These are phyloP conservation scores for Scleromitrula shiraiana DNA, from an alignment of 2,329 filamentous ascomycete species.

Conservation along the genomic window DNA sequence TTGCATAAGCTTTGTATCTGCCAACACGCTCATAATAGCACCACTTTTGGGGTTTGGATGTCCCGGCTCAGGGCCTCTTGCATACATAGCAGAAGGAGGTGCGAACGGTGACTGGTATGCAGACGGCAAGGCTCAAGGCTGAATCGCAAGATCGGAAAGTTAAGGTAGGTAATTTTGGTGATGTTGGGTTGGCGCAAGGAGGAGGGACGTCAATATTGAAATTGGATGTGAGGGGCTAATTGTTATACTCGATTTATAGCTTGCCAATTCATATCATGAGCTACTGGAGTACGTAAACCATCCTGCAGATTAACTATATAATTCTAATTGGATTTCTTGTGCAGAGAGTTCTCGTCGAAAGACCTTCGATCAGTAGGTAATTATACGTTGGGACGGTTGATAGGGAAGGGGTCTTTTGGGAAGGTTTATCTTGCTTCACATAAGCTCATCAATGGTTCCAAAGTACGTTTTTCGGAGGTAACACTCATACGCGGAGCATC, in stretches of 20 bases:
- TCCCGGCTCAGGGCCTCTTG: conserved; percentile 15
- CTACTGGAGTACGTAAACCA: conserved; percentile 71
- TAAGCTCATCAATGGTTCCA: conserved; percentile 97
- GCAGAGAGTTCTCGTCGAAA: conserved; percentile 85
- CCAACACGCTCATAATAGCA: not conserved
- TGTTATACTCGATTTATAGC: conserved; percentile 45
- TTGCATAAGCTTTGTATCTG: conserved; percentile 1
- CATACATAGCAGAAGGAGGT: conserved; percentile 26
- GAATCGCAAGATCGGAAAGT: conserved; percentile 54
- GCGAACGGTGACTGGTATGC: conserved; percentile 31
- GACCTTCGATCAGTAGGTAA: conserved; percentile 91
- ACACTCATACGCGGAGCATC: conserved; percentile 11
- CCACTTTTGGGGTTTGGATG: conserved; percentile 8
- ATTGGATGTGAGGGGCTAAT: conserved; percentile 21
- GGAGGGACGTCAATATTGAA: conserved; percentile 9
- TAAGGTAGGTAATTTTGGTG: conserved; percentile 37
- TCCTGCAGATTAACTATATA: not conserved
- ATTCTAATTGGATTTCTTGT: conserved; percentile 21
- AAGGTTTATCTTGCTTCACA: conserved; percentile 95
- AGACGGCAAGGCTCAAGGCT: conserved; percentile 47
- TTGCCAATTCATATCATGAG: conserved; percentile 94
- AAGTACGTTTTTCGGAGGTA: conserved; percentile 52
- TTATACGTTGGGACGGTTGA: conserved; percentile 82
- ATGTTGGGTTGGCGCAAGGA: conserved; percentile 9
- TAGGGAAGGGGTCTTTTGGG: conserved; percentile 96